Percentiles rank a stretch among this genome's conserved stretches.
Conservation (phyloP, 495 filamentous ascomycete genomes). For the Ascobolus immersus region DNA sequence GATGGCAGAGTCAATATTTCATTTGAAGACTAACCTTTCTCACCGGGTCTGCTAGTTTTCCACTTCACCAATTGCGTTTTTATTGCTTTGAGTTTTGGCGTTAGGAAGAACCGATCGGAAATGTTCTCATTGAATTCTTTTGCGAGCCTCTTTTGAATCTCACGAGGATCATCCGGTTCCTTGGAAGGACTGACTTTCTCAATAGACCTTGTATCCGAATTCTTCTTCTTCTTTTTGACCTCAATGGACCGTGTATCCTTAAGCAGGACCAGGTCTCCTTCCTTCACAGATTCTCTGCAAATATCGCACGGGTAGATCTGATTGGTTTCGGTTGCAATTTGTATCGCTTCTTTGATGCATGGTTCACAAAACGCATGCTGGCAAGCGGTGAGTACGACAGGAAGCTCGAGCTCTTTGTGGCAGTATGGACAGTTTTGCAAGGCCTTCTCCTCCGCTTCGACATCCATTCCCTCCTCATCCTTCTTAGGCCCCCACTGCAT, state of each 20-base stretch:
- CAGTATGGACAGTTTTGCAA: constrained; percentile 80
- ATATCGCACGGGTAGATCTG: too few species aligned
- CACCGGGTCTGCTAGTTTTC: constrained; percentile 76
- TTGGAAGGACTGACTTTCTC: too few species aligned
- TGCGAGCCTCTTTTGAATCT: constrained; percentile 1
- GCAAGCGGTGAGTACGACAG: constrained; percentile 71
- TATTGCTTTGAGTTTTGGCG: constrained; percentile 90
- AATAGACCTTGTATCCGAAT: too few species aligned
- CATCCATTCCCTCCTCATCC: constrained; percentile 79
- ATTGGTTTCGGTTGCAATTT: constrained; percentile 30
- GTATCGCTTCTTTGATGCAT: constrained; percentile 64
- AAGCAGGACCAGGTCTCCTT: constrained; percentile 40
- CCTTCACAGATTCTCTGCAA: constrained; percentile 82
- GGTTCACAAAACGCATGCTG: constrained; percentile 85
- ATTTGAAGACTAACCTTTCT: too few species aligned
- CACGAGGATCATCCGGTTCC: not conserved
- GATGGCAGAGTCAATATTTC: not conserved
- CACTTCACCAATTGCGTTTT: constrained; percentile 89
- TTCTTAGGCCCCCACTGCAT: constrained; percentile 67
- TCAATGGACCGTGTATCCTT: constrained; percentile 62
- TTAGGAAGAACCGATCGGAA: too few species aligned
- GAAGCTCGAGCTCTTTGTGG: constrained; percentile 83
- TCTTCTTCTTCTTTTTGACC: constrained; percentile 91
- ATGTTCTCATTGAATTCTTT: not conserved
- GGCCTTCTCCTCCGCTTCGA: constrained; percentile 60